Conservation (phyloP, 306 rosid genomes). For the Ormosia emarginata region DNA sequence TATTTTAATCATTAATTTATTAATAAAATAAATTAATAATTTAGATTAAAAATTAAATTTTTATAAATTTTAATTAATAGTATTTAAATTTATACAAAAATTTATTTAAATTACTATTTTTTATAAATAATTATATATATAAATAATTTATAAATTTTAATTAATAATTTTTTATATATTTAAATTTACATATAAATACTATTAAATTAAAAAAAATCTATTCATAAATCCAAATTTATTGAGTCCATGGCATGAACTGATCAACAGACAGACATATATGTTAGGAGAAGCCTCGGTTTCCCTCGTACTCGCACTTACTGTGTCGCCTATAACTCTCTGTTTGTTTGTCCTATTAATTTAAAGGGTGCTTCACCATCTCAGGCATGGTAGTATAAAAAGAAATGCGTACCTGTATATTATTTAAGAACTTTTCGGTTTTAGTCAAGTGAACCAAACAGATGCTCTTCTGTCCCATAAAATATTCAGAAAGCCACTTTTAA, state of each 20-base stretch:
- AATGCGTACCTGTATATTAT: neutral
- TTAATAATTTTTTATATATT: too few relatives aligned
- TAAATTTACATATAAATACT: too few relatives aligned
- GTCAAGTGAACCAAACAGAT: neutral
- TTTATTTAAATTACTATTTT: too few relatives aligned
- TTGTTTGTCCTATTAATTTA: neutral
- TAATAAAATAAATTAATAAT: too few relatives aligned
- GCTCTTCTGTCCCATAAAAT: neutral
- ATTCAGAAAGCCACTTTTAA: neutral
- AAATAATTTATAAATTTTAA: too few relatives aligned
- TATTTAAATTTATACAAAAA: too few relatives aligned
- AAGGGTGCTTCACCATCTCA: neutral
- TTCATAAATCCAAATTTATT: too few relatives aligned
- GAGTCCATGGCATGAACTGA: neutral
- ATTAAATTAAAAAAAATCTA: too few relatives aligned
- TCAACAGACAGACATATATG: neutral
- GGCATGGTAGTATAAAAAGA: neutral
- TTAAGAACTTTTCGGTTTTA: neutral
- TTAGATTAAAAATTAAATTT: too few relatives aligned
- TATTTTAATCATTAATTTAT: too few relatives aligned
- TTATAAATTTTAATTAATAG: too few relatives aligned
- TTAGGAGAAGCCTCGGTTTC: slow-evolving; percentile 23
- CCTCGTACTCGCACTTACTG: neutral
- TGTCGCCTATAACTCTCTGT: neutral
- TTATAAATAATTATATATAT: too few relatives aligned